Evolutionary conservation across 768 basidiomycete species (phyloP).

Genomic region (Leccinum uliginosum): DNA sequence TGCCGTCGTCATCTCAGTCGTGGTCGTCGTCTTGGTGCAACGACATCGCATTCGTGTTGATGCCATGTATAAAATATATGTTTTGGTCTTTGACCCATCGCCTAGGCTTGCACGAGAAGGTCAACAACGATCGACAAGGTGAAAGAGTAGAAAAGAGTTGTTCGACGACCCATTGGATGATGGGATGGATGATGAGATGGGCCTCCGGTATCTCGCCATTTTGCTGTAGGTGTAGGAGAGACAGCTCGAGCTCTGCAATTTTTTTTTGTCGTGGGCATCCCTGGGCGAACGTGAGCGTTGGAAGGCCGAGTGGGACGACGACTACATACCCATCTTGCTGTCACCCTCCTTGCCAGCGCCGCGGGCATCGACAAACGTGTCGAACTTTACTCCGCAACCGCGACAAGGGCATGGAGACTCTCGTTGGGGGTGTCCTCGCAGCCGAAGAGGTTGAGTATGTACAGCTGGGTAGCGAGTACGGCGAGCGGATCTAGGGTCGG

Average conservation of each 20-base stretch:
- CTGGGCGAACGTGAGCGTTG: conserved; percentile 26
- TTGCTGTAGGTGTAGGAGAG: conserved; percentile 91
- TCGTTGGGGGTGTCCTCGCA: conserved; percentile 91
- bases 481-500: conserved; percentile 74
- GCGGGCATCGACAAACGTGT: conserved; percentile 89
- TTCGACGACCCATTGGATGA: conserved; percentile 83
- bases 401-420: conserved; percentile 90
- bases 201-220: conserved; percentile 99
- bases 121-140: conserved; percentile 30
- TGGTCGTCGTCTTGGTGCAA: no score
- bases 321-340: conserved; percentile 69
- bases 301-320: conserved; percentile 1
- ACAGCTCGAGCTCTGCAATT: conserved; percentile 97
- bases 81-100: conserved; percentile 57
- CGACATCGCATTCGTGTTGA: no score
- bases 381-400: conserved; percentile 95
- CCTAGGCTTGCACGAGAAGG: conserved; percentile 35
- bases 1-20: no score
- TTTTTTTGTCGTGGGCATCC: conserved; percentile 98
- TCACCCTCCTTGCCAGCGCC: conserved; percentile 73
- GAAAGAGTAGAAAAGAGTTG: conserved; percentile 36
- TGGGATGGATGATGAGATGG: conserved; percentile 86
- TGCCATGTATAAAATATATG: no score
- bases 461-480: conserved; percentile 80
- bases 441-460: conserved; percentile 88